Evolutionary conservation across 2,329 filamentous ascomycete genomes (phyloP), one percentile per base, ranked within the genome.

Genomic region (Neoscytalidium dimidiatum): DNA sequence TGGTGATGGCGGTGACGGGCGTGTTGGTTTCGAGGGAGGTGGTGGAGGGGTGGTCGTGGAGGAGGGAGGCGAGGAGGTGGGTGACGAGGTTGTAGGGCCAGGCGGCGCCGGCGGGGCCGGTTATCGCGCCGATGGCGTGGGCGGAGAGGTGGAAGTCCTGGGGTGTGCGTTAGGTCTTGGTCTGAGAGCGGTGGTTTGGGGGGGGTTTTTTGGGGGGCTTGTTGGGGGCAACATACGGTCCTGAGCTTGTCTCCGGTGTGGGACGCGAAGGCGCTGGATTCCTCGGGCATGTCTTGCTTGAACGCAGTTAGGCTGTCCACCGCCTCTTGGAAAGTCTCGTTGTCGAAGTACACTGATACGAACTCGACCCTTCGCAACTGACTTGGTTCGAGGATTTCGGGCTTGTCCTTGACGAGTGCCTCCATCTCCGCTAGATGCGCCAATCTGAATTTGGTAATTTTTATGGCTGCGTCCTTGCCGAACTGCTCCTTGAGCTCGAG

Each of bases 21-120:
- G 81, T 83, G 51, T 75, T 66, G 5, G 77, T 79, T 62, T 74
- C 78, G 61, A 84, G 74, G 3, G 73, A 71, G 17, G 83, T 51
- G 23, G n/a, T n/a, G 1, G 49, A 9, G 17, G 49, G 23, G 29
- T 33, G 35, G 49, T 3, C 17, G 5, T 28, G 28, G 4, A 21
- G 49, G 14, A 58, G 33, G 0, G 66, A 53, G 1, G 9, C 43
- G 4, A 66, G 49, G 5, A 68, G 43, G 26, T 7, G 14, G n/a
- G 33, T 63, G 29, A 53, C 58, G 33, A 70, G 67, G 11, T 62
- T 60, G 28, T 70, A 70, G 3, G 68, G 63, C 67, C 66, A 70
- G 11, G 67, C 65, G 2, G 68, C 68, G 11, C 68, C 67, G 58
- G 83, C 82, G 1, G 66, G 33, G 66, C 69, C 29, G 62, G 68